phyloP scores from a whole-genome alignment of 2,329 filamentous ascomycete genomes.

The Leptographium wingfieldii region DNA sequence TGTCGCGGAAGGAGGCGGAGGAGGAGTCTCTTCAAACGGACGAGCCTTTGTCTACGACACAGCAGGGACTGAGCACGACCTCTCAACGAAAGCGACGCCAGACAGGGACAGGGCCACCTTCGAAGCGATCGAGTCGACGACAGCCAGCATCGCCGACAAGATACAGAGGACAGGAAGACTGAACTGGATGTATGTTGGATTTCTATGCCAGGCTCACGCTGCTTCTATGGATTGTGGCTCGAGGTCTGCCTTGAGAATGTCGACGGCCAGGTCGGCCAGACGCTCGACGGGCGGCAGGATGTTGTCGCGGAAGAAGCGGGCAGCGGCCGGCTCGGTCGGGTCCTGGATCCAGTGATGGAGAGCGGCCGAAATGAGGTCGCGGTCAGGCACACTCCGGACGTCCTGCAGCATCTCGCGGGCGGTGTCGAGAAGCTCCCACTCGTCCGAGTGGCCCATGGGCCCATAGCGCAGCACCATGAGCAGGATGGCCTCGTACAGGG shows the following conservation, averaged over 20 bases:
- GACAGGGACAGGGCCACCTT: neutral
- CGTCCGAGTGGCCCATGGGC: constrained; percentile 27
- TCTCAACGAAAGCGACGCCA: neutral
- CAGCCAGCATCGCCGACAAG: neutral
- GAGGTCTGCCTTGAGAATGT: constrained; percentile 30
- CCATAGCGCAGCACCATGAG: constrained; percentile 32
- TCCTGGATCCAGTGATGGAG: constrained; percentile 31
- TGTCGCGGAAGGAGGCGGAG: no score
- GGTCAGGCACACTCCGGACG: constrained; percentile 31
- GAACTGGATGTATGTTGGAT: neutral
- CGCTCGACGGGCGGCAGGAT: constrained; percentile 34
- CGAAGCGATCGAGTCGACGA: neutral
- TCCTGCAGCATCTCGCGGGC: constrained; percentile 36
- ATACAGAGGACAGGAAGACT: neutral
- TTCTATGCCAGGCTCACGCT: neutral
- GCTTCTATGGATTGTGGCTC: neutral
- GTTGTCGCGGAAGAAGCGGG: constrained; percentile 35
- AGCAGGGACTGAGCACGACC: neutral
- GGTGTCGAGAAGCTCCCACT: constrained; percentile 31
- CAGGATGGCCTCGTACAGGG: constrained; percentile 39
- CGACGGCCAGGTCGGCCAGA: constrained; percentile 33
- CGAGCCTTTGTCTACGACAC: neutral
- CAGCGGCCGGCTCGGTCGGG: constrained; percentile 25
- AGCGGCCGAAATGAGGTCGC: constrained; percentile 30
- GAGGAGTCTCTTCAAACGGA: neutral